Base-by-base conservation (phyloP, 2,329 filamentous ascomycete genomes). In the Botrytis galanthina region DNA sequence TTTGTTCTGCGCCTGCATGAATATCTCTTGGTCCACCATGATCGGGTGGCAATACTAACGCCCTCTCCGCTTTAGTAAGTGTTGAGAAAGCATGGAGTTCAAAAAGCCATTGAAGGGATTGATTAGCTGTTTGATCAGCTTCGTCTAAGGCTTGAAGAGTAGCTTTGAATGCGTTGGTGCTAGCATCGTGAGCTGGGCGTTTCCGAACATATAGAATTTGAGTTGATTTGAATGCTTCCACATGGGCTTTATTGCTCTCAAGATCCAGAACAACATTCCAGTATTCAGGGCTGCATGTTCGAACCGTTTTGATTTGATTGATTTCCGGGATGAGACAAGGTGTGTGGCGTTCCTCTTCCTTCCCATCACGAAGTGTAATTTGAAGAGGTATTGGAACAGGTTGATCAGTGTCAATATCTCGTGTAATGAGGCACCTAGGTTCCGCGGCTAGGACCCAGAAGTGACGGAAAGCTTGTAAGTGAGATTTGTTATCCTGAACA, bases 401-500 rank as follows among this genome's bases (percentile, higher is more conserved):
- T 61, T 94, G 90, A 59, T 92, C 90, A 0, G 93, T 97, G 74
- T 96, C 91, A 4, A 96, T 88, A 78, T 99, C 96, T 75, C 95
- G 93, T 29, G 93, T 89, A 0, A 99, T 89, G 0, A 99, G 87
- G 80, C 95, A 98, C 70, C 97, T 89, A 16, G 94, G 90, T 79
- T 99, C 96, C 0, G 93, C 92, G 1, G 96, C 96, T 5, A 99
- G 87, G 18, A 97, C 95, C 96, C 96, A 99, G 80, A 99, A 93
- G 82, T 99, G 95, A 8, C 97, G 90, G 84, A 99, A 96, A 5
- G 97, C 96, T 84, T 99, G 96, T 9, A 99, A 87, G 79, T 99
- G 96, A 18, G 94, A 94, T 76, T 93, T 92, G 80, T 98, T 98
- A 83, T 99, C 96, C 79, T 97, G 92, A 2, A 98, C 93, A 44